These are phyloP conservation scores for Paecilomyces formosus DNA, from an alignment of 2,329 filamentous ascomycete species.

Conservation along the genomic window DNA sequence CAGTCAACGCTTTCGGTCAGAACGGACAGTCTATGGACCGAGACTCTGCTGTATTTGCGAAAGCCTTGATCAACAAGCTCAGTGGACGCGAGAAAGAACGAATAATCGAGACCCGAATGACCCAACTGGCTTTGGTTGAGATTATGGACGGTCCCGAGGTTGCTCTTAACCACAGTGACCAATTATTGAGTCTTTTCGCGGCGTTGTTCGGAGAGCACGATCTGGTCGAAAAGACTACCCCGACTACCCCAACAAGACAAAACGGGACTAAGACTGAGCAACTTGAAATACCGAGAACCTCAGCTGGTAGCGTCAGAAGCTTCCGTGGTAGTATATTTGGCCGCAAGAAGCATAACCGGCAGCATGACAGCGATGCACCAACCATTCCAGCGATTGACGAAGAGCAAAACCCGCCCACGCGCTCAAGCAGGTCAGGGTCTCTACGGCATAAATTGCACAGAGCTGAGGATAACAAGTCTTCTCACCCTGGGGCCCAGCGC, in stretches of 20 bases:
- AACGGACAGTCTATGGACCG: conserved; percentile 33
- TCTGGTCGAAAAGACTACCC: conserved; percentile 21
- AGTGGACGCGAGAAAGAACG: conserved; percentile 75
- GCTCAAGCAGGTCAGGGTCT: conserved; percentile 22
- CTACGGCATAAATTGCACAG: conserved; percentile 22
- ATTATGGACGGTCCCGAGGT: conserved; percentile 73
- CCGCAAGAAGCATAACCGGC: conserved; percentile 43
- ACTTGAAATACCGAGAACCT: conserved; percentile 57
- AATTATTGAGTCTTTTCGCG: conserved; percentile 74
- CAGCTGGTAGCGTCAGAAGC: conserved; percentile 63
- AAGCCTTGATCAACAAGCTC: conserved; percentile 67
- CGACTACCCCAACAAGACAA: conserved; percentile 19
- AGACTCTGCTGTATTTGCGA: conserved; percentile 11
- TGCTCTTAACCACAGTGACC: conserved; percentile 81
- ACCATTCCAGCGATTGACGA: conserved; percentile 66
- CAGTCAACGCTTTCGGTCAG: conserved; percentile 61
- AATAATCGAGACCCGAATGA: conserved; percentile 93
- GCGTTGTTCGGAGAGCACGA: conserved; percentile 66
- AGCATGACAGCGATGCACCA: conserved; percentile 42
- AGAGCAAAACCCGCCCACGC: conserved; percentile 19
- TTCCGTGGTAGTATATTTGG: conserved; percentile 72
- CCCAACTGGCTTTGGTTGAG: conserved; percentile 78
- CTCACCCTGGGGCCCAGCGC: conserved; percentile 12
- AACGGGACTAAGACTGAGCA: conserved; percentile 30
- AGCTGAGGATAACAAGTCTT: conserved; percentile 24